These are phyloP conservation scores for Phanerochaete carnosa DNA, from an alignment of 768 basidiomycete species.

Conservation along the genomic window DNA sequence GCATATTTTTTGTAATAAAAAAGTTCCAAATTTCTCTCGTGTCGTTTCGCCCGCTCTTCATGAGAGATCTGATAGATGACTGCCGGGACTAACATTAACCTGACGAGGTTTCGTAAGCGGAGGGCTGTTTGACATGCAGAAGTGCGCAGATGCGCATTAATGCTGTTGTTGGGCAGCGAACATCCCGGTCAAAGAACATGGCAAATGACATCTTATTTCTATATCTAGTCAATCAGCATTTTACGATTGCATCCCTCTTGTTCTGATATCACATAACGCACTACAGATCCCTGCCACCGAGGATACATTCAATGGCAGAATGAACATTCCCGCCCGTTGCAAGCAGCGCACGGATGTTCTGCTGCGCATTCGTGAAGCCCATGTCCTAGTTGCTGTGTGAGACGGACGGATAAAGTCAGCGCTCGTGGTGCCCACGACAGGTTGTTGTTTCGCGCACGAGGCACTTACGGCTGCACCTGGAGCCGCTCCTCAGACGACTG, in stretches of 20 bases:
- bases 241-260: slow-evolving; percentile 1
- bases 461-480: slow-evolving; percentile 78
- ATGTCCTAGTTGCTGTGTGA: slow-evolving; percentile 84
- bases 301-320: slow-evolving; percentile 89
- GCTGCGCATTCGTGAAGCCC: slow-evolving; percentile 87
- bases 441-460: no score
- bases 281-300: slow-evolving; percentile 71
- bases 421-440: slow-evolving; percentile 3
- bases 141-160: no score
- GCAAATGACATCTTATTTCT: background rate
- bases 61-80: no score
- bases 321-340: slow-evolving; percentile 96
- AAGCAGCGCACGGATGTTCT: slow-evolving; percentile 87
- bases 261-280: background rate
- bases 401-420: background rate
- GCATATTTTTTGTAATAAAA: no score
- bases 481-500: slow-evolving; percentile 89
- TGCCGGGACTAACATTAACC: no score
- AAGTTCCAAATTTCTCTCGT: no score
- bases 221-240: slow-evolving; percentile 3
- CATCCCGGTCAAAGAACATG: background rate
- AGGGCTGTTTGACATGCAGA: no score
- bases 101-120: no score
- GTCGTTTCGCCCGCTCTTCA: no score
- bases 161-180: no score